Base-by-base conservation (phyloP, 108 stramenopile genomes). In the Pseudonitzschia pungens region DNA sequence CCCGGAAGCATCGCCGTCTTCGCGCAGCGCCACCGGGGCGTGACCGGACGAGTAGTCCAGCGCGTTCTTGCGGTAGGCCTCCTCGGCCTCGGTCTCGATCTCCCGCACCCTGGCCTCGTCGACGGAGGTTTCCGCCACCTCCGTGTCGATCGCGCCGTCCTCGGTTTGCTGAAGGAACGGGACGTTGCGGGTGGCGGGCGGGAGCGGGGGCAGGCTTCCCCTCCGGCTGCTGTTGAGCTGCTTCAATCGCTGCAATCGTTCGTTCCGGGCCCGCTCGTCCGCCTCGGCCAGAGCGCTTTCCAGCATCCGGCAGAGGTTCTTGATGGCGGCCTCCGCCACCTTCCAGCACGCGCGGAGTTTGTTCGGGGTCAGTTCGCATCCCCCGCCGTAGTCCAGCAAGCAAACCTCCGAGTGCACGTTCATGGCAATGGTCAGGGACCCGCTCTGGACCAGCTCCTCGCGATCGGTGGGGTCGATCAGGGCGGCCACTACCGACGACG, bases 371-470 rank as follows among this genome's bases (percentile, higher is more conserved):
- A 94, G 41, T 69, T 90, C 93, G 72, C 87, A 87, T 22, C 93
- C 93, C 21, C 93, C 93, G 4, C 84, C 84, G 71, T 79, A 94
- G 69, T 92, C 93, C 0, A 94, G 69, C 44, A 87, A 78, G 73
- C 91, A 96, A 72, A 97, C 81, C 78, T 97, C 96, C 14, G 87
- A 84, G 70, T 97, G 94, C 16, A 81, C 83, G 56, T 96, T 97
- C 79, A 92, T 83, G 33, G 89, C 88, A 72, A 84, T 86, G 21
- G 90, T 90, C 68, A 90, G 59, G 41, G 84, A 69, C 5, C 95
- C 96, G 72, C 81, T 77, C 64, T 81, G 85, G 20, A 95, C 91
- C 58, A 89, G 70, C 59, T 96, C 93, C 68, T 93, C 93, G 15
- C 92, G 84, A 67, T 93, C 89, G 4, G 81, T 83, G 20, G 91